Conservation (phyloP, 352 stramenopile genomes). For the Phytopythium chamaehyphon region DNA sequence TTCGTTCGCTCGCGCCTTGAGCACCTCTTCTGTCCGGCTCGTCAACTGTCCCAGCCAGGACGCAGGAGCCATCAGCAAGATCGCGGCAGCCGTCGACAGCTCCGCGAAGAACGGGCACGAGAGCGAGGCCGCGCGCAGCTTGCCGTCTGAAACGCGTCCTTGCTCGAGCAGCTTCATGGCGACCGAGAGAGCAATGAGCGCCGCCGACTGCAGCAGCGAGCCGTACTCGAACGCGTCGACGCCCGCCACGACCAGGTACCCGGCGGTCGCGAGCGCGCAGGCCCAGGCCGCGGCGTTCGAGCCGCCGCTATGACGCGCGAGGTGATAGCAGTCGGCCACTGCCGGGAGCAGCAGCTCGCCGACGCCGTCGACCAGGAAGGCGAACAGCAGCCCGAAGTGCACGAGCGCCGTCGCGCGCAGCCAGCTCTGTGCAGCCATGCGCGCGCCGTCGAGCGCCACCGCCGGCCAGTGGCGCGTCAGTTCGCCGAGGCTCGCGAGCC, state of each 20-base stretch:
- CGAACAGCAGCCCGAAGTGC: constrained; percentile 69
- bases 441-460: constrained; percentile 25
- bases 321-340: constrained; percentile 19
- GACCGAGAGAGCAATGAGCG: constrained; percentile 42
- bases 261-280: constrained; percentile 24
- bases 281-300: constrained; percentile 5
- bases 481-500: background rate
- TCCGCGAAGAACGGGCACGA: constrained; percentile 31
- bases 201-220: constrained; percentile 46
- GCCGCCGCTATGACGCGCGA: constrained; percentile 1
- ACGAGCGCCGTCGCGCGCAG: constrained; percentile 47
- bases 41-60: constrained; percentile 25
- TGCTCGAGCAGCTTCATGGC: constrained; percentile 22
- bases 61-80: constrained; percentile 25
- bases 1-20: constrained; percentile 12
- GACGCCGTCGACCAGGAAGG: constrained; percentile 59
- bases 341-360: constrained; percentile 43
- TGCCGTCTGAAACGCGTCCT: constrained; percentile 12
- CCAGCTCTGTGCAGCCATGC: constrained; percentile 41
- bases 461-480: constrained; percentile 12
- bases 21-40: constrained; percentile 22
- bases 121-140: constrained; percentile 17
- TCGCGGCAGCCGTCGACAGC: constrained; percentile 30
- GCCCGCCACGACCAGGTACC: constrained; percentile 56
- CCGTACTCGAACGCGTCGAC: constrained; percentile 62